Base-by-base conservation (phyloP, 2,329 filamentous ascomycete genomes). In the Eutypella sp. region DNA sequence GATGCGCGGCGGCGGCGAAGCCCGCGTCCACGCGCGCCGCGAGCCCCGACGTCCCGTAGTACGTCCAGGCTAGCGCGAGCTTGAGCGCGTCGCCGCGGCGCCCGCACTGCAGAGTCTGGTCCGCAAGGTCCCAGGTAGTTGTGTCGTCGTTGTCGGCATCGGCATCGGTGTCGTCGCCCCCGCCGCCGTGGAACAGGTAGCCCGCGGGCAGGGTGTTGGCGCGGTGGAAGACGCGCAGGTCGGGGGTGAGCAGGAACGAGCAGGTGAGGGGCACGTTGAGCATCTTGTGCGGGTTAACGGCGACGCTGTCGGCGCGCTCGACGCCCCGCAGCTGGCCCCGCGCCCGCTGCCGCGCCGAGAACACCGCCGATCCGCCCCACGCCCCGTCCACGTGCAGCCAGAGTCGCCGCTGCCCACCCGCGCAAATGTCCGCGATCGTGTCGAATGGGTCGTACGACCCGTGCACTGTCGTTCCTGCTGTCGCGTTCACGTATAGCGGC, bases 211-310 rank as follows among this genome's bases (percentile, higher is more conserved):
- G 77, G 3, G 87, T 95, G 68, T 96, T 96, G 11, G 90, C 90
- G 40, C 69, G 72, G 64, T 93, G 86, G 65, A 97, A 95, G 20
- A 85, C 70, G 46, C 76, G 73, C 61, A 95, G 68, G 62, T 97
- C 91, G 2, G 79, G 78, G 0, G 81, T 84, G 11, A 99, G 76
- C 4, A 99, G 77, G 70, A 95, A 96, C 0, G 86, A 91, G 69
- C 91, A 97, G 0, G 91, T 96, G 34, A 95, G 72, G 0, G 93
- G 92, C 3, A 89, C 87, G 47, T 89, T 89, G 62, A 97, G 79
- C 93, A 97, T 97, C 71, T 97, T 97, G 71, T 99, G 93, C 47
- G 93, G 91, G 66, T 95, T 97, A 45, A 96, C 79, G 2, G 90
- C 89, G 33, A 97, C 73, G 13, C 83, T 89, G 66, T 96, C 79